Evolutionary conservation across 352 stramenopile species (phyloP).

Genomic region (Thalassiosira hispida): DNA sequence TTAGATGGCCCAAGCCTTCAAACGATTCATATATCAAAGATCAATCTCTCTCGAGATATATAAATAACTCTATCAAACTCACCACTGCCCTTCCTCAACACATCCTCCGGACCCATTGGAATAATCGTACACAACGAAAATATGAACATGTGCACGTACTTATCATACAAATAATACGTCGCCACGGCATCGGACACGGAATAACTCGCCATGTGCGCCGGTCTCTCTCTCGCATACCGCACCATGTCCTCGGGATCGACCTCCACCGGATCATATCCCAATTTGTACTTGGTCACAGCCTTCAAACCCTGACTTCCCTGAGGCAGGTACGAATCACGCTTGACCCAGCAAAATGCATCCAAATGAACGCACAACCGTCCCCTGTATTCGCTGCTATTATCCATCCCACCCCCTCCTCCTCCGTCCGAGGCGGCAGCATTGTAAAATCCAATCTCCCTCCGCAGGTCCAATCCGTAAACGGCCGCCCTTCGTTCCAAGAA

Average conservation of each 20-base stretch:
- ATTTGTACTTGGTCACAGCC: conserved; percentile 98
- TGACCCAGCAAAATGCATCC: conserved; percentile 99
- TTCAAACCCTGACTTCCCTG: conserved; percentile 98
- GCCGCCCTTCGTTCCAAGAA: conserved; percentile 94
- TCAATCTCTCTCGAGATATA: no score
- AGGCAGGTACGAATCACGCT: conserved; percentile 98
- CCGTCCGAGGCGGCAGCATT: conserved; percentile 53
- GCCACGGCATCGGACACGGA: conserved; percentile 99
- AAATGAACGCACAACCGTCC: conserved; percentile 94
- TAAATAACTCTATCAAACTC: conserved; percentile 21
- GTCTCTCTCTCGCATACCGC: conserved; percentile 91
- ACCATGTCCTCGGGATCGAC: conserved; percentile 99
- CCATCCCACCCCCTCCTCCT: conserved; percentile 10
- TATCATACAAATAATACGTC: conserved; percentile 99
- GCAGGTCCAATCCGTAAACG: conserved; percentile 92
- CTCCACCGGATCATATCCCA: conserved; percentile 97
- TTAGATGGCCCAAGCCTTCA: conserved; percentile 15
- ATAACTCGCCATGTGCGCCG: conserved; percentile 98
- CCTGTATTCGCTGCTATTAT: conserved; percentile 88
- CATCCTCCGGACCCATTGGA: conserved; percentile 96
- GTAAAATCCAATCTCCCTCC: conserved; percentile 89
- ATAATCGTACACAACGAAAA: conserved; percentile 99
- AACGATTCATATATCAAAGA: not conserved
- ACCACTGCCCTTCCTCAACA: conserved; percentile 92
- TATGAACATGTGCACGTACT: conserved; percentile 99